phyloP scores from a whole-genome alignment of 805 yeast genomes.

The Candida tammaniensis region DNA sequence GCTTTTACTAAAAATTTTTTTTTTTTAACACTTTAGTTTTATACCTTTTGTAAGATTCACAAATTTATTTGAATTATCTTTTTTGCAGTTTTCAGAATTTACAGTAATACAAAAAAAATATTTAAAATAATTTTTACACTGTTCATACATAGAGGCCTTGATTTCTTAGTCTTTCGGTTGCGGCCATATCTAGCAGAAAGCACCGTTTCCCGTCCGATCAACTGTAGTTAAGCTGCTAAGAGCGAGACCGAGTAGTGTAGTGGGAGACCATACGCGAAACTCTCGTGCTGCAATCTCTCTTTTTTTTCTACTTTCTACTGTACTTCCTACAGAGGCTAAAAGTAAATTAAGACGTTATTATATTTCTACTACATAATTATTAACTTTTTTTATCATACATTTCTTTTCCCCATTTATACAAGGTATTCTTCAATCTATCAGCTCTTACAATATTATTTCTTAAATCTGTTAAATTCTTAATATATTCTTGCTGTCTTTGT shows the following conservation, averaged over 20 bases:
- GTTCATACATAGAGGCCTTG: constrained; percentile 1
- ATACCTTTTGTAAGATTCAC: too few species aligned
- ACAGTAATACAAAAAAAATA: too few species aligned
- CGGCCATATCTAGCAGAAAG: constrained; percentile 60
- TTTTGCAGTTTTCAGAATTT: too few species aligned
- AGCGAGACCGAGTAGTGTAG: constrained; percentile 57
- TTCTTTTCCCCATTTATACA: constrained; percentile 83
- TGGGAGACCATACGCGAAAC: constrained; percentile 60
- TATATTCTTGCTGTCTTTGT: constrained; percentile 70
- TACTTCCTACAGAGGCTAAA: too few species aligned
- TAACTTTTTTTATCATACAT: constrained; percentile 51
- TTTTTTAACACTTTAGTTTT: too few species aligned
- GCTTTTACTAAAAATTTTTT: too few species aligned
- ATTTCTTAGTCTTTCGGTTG: constrained; percentile 34
- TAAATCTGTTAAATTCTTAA: constrained; percentile 70
- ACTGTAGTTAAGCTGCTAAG: constrained; percentile 57
- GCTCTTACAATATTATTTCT: constrained; percentile 78
- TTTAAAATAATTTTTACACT: too few species aligned
- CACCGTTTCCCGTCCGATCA: constrained; percentile 64
- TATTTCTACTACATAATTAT: constrained; percentile 8
- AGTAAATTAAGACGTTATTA: too few species aligned
- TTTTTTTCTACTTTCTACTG: constrained; percentile 15
- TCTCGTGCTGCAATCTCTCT: constrained; percentile 51
- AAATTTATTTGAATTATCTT: too few species aligned
- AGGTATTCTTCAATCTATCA: constrained; percentile 65